Percentiles rank a stretch among this genome's conserved stretches.
Evolutionary conservation across 208 protist genomes (phyloP).

Genomic region (Lotmaria passim): DNA sequence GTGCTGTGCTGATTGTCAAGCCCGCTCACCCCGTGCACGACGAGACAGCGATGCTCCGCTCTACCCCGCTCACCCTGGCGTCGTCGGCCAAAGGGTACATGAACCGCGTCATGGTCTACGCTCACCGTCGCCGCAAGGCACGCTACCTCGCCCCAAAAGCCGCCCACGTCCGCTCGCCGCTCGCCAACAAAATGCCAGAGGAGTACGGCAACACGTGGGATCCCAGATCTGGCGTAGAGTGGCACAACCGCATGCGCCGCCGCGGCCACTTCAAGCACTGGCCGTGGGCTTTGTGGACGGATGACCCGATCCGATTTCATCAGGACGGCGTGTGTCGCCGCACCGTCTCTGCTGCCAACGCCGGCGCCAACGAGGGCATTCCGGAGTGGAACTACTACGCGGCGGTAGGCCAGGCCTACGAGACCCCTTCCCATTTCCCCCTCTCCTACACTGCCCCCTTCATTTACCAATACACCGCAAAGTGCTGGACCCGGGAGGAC

Average conservation of each 20-base stretch:
- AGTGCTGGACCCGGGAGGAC: slow-evolving; percentile 57
- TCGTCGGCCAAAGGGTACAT: slow-evolving; percentile 63
- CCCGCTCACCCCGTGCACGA: too few relatives aligned
- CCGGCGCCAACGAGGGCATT: slow-evolving; percentile 50
- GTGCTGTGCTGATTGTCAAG: too few relatives aligned
- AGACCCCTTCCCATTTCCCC: slow-evolving; percentile 70
- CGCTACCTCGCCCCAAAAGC: slow-evolving; percentile 63
- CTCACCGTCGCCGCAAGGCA: slow-evolving; percentile 66
- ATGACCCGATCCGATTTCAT: slow-evolving; percentile 78
- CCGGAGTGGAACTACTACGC: slow-evolving; percentile 83
- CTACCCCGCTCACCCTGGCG: slow-evolving; percentile 31
- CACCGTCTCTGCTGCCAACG: slow-evolving; percentile 46
- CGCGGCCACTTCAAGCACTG: slow-evolving; percentile 76
- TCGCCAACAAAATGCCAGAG: slow-evolving; percentile 74
- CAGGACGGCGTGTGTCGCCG: slow-evolving; percentile 47
- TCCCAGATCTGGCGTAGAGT: slow-evolving; percentile 72
- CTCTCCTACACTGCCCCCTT: slow-evolving; percentile 68
- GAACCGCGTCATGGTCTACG: slow-evolving; percentile 87
- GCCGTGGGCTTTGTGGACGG: slow-evolving; percentile 76
- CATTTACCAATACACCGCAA: slow-evolving; percentile 77
- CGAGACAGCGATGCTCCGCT: slow-evolving; percentile 27
- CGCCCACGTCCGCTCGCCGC: slow-evolving; percentile 54
- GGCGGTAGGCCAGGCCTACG: slow-evolving; percentile 73
- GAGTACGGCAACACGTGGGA: slow-evolving; percentile 85
- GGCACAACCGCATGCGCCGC: slow-evolving; percentile 72